phyloP scores from a whole-genome alignment of 2,329 filamentous ascomycete genomes.

The Sordariomycetes sp. region DNA sequence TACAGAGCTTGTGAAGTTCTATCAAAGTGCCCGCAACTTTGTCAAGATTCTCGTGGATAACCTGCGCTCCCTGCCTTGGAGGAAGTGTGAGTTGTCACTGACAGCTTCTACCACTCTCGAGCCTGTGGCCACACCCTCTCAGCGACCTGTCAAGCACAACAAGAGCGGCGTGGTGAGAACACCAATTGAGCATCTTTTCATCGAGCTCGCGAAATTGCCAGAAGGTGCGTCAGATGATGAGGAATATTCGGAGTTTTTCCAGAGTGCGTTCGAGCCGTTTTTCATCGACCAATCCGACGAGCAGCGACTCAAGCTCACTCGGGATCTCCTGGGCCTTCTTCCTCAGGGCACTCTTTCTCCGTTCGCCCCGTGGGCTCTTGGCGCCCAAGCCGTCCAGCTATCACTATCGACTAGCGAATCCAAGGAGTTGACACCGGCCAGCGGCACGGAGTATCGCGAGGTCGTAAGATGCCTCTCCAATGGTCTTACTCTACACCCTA shows the following conservation, averaged over 20 bases:
- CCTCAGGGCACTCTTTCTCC: slow-evolving; percentile 34
- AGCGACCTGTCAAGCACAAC: slow-evolving; percentile 43
- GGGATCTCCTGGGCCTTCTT: slow-evolving; percentile 40
- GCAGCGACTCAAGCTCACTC: slow-evolving; percentile 33
- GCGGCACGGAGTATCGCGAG: slow-evolving; percentile 60
- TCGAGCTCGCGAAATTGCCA: slow-evolving; percentile 45
- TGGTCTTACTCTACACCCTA: slow-evolving; percentile 42
- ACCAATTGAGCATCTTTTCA: slow-evolving; percentile 58
- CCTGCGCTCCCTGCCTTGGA: slow-evolving; percentile 51
- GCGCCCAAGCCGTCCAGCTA: slow-evolving; percentile 33
- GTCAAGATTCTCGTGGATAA: slow-evolving; percentile 37
- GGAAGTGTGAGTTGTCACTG: slow-evolving; percentile 42
- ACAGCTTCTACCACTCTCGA: slow-evolving; percentile 47
- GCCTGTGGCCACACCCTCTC: slow-evolving; percentile 57
- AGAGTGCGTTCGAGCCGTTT: slow-evolving; percentile 48
- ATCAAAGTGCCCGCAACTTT: slow-evolving; percentile 43
- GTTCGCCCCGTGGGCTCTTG: slow-evolving; percentile 42
- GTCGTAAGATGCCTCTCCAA: slow-evolving; percentile 58
- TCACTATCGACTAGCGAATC: slow-evolving; percentile 20
- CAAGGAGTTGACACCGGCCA: slow-evolving; percentile 7
- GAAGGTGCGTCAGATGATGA: slow-evolving; percentile 37
- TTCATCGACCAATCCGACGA: slow-evolving; percentile 38
- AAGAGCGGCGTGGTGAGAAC: slow-evolving; percentile 43
- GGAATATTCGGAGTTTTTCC: slow-evolving; percentile 34
- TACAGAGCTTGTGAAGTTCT: slow-evolving; percentile 40